These are phyloP conservation scores for Globisporangium perplexum DNA, from an alignment of 352 stramenopile species.

Conservation along the genomic window DNA sequence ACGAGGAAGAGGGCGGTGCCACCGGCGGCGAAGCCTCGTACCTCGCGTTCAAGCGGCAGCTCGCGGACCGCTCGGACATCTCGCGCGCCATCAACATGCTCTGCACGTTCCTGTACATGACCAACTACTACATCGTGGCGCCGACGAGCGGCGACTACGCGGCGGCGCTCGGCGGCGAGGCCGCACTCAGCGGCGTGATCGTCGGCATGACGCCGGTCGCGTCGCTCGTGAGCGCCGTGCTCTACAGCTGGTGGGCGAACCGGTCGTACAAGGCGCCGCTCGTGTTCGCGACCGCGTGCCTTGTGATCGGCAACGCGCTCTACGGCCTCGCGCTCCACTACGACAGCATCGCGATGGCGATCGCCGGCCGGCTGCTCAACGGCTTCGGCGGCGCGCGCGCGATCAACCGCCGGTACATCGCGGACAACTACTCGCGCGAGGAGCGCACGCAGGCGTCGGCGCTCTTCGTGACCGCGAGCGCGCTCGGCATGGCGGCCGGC, in stretches of 20 bases:
- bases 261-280: slow-evolving; percentile 84
- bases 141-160: slow-evolving; percentile 93
- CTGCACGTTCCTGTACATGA: slow-evolving; percentile 97
- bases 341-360: slow-evolving; percentile 82
- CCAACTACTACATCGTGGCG: slow-evolving; percentile 98
- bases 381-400: slow-evolving; percentile 89
- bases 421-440: slow-evolving; percentile 84
- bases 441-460: slow-evolving; percentile 90
- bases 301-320: slow-evolving; percentile 85
- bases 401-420: slow-evolving; percentile 90
- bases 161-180: slow-evolving; percentile 79
- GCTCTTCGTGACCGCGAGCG: slow-evolving; percentile 90
- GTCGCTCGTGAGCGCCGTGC: slow-evolving; percentile 90
- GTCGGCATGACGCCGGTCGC: slow-evolving; percentile 96
- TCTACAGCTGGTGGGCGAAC: slow-evolving; percentile 95
- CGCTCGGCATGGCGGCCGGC: slow-evolving; percentile 89
- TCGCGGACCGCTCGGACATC: slow-evolving; percentile 40
- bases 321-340: slow-evolving; percentile 80
- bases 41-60: slow-evolving; percentile 47
- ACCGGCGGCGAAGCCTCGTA: slow-evolving; percentile 25
- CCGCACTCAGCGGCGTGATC: slow-evolving; percentile 91
- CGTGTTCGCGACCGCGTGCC: slow-evolving; percentile 74
- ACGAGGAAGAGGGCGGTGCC: slow-evolving; percentile 75
- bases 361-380: slow-evolving; percentile 89
- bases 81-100: slow-evolving; percentile 92